These are phyloP conservation scores for Dunaliella primolecta DNA, from an alignment of 139 green algal species.

Conservation along the genomic window DNA sequence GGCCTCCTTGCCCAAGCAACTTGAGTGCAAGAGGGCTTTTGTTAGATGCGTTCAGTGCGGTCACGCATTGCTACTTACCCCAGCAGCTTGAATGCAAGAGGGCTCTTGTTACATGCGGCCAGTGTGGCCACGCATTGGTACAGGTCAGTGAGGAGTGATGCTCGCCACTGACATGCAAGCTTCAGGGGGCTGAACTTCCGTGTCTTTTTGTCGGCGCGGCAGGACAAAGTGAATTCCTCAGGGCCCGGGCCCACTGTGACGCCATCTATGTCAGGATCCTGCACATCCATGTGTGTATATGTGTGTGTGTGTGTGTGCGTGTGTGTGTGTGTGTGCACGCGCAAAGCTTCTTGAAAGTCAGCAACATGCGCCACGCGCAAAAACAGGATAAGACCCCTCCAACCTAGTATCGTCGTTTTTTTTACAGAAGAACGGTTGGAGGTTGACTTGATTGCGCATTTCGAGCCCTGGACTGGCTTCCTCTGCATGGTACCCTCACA, in stretches of 20 bases:
- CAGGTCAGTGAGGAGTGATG: conserved; percentile 68
- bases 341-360: no score
- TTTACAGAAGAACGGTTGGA: no score
- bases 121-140: conserved; percentile 34
- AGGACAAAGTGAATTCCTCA: conserved; percentile 26
- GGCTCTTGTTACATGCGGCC: background rate
- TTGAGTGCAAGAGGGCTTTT: no score
- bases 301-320: conserved; percentile 18
- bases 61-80: no score
- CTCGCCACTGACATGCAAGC: conserved; percentile 68
- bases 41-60: no score
- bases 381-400: no score
- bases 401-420: no score
- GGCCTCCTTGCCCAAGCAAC: no score
- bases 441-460: no score
- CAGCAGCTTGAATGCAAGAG: background rate
- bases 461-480: no score
- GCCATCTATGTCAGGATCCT: conserved; percentile 39
- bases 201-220: background rate
- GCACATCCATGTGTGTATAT: conserved; percentile 6
- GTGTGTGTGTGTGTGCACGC: conserved; percentile 37
- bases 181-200: conserved; percentile 72
- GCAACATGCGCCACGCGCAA: no score
- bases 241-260: conserved; percentile 36
- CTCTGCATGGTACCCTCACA: no score